phyloP scores from a whole-genome alignment of 2,329 filamentous ascomycete genomes.

The Fusarium pilosicola region DNA sequence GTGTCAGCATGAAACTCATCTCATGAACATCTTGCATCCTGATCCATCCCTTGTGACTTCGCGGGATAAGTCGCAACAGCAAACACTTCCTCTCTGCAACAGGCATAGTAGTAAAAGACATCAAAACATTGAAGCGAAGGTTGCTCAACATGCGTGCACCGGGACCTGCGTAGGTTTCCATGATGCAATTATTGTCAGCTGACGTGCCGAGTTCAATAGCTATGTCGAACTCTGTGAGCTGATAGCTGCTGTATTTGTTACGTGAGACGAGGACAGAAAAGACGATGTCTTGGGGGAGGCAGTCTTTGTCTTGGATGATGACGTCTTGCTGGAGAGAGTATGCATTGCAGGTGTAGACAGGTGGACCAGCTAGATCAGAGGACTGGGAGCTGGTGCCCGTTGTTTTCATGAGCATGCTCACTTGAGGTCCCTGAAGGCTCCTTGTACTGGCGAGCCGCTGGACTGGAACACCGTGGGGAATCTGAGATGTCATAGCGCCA shows the following conservation, averaged over 20 bases:
- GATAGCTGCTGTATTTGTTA: neutral
- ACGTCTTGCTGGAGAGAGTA: neutral
- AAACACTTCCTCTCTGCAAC: neutral
- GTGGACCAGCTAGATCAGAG: neutral
- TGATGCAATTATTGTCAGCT: neutral
- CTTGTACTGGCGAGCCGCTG: neutral
- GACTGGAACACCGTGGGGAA: neutral
- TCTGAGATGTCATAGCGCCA: neutral
- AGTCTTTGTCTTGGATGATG: neutral
- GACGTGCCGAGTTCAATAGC: neutral
- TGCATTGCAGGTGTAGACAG: neutral
- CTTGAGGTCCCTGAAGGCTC: neutral
- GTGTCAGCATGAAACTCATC: neutral
- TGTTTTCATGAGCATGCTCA: neutral
- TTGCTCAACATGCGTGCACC: neutral
- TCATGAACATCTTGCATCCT: neutral
- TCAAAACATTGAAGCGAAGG: neutral
- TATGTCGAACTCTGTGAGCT: neutral
- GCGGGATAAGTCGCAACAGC: neutral
- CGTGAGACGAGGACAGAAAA: neutral
- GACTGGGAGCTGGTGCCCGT: neutral
- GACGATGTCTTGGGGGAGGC: neutral
- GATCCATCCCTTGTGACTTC: neutral
- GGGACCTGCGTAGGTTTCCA: neutral
- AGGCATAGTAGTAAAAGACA: neutral